Evolutionary conservation across 148 eudicot species (phyloP).

Genomic region (Suaeda aralocaspica): DNA sequence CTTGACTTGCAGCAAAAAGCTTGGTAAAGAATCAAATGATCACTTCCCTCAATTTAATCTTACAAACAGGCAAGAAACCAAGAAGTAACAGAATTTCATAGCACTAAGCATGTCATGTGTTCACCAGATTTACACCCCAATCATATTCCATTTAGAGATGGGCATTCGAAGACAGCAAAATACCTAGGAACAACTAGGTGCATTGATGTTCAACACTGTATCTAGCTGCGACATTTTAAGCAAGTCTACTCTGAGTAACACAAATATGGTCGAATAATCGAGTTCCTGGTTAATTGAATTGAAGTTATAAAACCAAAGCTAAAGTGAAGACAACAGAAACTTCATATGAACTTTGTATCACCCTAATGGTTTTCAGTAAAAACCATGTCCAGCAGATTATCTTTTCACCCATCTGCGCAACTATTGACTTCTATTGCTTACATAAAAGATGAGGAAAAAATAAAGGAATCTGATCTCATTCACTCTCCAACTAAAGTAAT

Average conservation of each 20-base stretch:
- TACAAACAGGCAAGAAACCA: background rate
- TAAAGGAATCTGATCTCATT: conserved; percentile 24
- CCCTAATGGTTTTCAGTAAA: conserved; percentile 2
- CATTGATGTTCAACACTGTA: background rate
- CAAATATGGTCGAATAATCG: background rate
- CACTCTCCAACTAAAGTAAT: conserved; percentile 9
- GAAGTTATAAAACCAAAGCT: background rate
- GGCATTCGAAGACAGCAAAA: background rate
- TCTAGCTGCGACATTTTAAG: background rate
- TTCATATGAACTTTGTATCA: background rate
- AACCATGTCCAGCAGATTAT: background rate
- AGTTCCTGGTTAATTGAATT: background rate
- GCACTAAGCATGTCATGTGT: background rate
- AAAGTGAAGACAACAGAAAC: background rate
- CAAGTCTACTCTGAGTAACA: background rate
- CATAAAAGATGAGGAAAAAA: background rate
- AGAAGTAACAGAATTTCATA: background rate
- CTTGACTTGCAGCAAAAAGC: background rate
- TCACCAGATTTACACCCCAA: background rate
- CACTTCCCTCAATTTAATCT: background rate
- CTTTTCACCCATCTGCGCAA: background rate
- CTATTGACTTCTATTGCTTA: conserved; percentile 8
- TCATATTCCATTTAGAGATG: background rate
- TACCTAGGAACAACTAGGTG: background rate
- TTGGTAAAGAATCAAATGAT: background rate